Conservation (phyloP, 1,139 yeast genomes). For the Saccharomyces uvarum region DNA sequence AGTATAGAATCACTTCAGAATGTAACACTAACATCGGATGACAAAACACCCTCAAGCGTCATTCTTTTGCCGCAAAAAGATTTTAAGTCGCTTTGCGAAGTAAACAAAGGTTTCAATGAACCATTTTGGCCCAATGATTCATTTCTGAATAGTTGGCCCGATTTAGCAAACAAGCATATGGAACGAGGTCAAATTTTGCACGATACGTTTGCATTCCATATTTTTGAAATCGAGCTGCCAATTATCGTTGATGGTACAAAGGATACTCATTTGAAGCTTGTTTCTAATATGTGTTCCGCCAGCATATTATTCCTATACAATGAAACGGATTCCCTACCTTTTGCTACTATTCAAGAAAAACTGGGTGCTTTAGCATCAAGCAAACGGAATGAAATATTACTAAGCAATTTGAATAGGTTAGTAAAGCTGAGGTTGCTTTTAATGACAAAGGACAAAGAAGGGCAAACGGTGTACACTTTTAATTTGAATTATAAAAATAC, state of each 20-base stretch:
- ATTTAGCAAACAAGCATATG: slow-evolving; percentile 3
- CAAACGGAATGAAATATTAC: neutral
- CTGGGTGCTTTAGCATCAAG: slow-evolving; percentile 1
- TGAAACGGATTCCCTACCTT: neutral
- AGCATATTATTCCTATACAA: neutral
- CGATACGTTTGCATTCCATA: slow-evolving; percentile 9
- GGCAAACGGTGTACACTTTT: neutral
- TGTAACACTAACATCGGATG: neutral
- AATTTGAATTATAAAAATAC: neutral
- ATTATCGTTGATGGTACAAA: slow-evolving; percentile 2
- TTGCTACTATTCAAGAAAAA: neutral
- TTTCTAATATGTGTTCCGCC: neutral
- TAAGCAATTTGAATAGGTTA: neutral
- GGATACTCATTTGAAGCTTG: neutral
- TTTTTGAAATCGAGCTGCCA: slow-evolving; percentile 15
- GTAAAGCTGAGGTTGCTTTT: neutral
- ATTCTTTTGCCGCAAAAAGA: neutral
- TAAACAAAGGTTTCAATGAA: neutral
- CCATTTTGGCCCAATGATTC: slow-evolving; percentile 7
- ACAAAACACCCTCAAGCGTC: slow-evolving; percentile 1
- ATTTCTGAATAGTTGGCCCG: neutral
- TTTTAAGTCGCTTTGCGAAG: neutral
- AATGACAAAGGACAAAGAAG: neutral
- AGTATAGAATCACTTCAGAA: neutral
- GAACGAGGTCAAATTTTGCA: slow-evolving; percentile 1